phyloP scores from a whole-genome alignment of 2,329 filamentous ascomycete species.

The Arachnopeziza araneosa region DNA sequence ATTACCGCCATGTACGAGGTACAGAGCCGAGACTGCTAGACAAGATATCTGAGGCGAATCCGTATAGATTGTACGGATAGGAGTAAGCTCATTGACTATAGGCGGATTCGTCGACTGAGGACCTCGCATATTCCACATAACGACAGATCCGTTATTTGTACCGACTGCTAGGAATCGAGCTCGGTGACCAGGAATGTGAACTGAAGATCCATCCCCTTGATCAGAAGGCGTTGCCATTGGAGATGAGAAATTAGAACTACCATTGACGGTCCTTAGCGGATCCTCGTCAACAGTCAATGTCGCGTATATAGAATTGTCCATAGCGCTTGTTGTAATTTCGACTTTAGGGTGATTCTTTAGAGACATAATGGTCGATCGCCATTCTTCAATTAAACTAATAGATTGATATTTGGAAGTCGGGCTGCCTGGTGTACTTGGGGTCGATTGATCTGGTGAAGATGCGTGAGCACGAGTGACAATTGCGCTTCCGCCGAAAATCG shows the following conservation, averaged over 20 bases:
- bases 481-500: slow-evolving; percentile 21
- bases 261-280: slow-evolving; percentile 57
- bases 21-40: slow-evolving; percentile 76
- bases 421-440: slow-evolving; percentile 25
- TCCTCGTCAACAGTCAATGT: slow-evolving; percentile 72
- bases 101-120: slow-evolving; percentile 48
- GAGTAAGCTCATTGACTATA: slow-evolving; percentile 54
- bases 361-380: slow-evolving; percentile 56
- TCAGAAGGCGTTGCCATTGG: slow-evolving; percentile 23
- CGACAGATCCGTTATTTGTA: slow-evolving; percentile 68
- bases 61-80: slow-evolving; percentile 79
- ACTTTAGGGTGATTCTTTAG: slow-evolving; percentile 54
- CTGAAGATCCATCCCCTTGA: slow-evolving; percentile 11
- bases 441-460: slow-evolving; percentile 13
- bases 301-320: slow-evolving; percentile 73
- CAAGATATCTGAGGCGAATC: slow-evolving; percentile 84
- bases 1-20: slow-evolving; percentile 87
- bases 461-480: slow-evolving; percentile 9
- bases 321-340: slow-evolving; percentile 61
- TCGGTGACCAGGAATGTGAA: slow-evolving; percentile 77
- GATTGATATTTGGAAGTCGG: slow-evolving; percentile 22
- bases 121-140: slow-evolving; percentile 81
- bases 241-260: slow-evolving; percentile 30
- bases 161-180: slow-evolving; percentile 77
- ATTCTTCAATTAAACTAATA: slow-evolving; percentile 48